These are phyloP conservation scores for Cardiospermum halicacabum DNA, from an alignment of 345 rosid genomes.

Conservation along the genomic window DNA sequence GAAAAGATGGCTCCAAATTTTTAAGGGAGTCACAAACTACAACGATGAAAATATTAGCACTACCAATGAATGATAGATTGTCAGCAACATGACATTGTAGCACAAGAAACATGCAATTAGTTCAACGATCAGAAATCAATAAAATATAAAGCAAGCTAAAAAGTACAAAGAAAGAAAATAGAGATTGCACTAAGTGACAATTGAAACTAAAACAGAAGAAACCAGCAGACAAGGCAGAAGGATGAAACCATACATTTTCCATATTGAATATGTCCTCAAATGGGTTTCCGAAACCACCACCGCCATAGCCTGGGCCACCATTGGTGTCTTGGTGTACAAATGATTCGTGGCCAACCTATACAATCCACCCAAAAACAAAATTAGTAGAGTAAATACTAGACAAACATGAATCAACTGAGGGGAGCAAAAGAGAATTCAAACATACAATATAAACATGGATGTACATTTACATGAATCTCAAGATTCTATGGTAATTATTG, in stretches of 20 bases:
- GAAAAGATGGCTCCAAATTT: too few species aligned
- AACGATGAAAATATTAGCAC: too few species aligned
- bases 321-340: constrained; percentile 65
- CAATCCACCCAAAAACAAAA: constrained; percentile 10
- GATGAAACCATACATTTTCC: constrained; percentile 41
- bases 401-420: background rate
- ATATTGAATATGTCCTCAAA: constrained; percentile 55
- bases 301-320: constrained; percentile 52
- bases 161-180: background rate
- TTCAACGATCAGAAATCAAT: background rate
- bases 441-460: background rate
- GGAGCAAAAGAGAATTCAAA: background rate
- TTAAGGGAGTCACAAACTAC: too few species aligned
- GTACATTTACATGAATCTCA: too few species aligned
- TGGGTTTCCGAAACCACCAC: constrained; percentile 65
- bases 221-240: constrained; percentile 12
- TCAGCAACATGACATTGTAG: background rate
- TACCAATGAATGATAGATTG: background rate
- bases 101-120: background rate
- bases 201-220: background rate
- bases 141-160: background rate
- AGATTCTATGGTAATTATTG: too few species aligned
- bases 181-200: background rate
- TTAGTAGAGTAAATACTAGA: constrained; percentile 5
- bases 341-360: constrained; percentile 94